Evolutionary conservation across 78 protist species (phyloP).

Genomic region (Emiliania huxleyi): DNA sequence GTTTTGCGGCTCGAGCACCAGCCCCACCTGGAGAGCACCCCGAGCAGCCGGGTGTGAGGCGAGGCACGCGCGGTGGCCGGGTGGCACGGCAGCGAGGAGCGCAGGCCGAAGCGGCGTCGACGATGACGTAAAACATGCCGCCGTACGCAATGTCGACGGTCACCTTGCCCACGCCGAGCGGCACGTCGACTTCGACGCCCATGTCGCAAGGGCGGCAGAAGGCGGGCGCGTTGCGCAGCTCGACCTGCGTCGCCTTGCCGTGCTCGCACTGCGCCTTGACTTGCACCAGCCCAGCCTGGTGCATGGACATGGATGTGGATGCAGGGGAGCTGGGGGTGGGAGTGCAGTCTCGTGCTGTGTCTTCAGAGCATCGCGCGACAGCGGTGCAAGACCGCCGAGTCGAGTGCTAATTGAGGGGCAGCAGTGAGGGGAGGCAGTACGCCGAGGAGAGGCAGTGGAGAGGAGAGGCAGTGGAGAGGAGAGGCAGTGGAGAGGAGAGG

Average conservation of each 20-base stretch:
- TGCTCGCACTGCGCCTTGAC: background rate
- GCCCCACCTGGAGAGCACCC: background rate
- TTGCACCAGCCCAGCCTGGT: background rate
- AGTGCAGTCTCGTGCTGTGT: no score
- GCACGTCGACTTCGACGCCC: background rate
- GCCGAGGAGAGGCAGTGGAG: no score
- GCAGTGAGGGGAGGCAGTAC: no score
- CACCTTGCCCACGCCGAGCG: background rate
- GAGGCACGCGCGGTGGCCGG: no score
- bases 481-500: no score
- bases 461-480: no score
- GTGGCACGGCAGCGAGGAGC: no score
- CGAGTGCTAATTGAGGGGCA: no score
- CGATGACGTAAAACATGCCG: slow-evolving; percentile 40
- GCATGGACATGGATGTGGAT: background rate
- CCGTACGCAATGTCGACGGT: slow-evolving; percentile 13
- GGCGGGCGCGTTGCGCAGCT: background rate
- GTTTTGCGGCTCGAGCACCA: background rate
- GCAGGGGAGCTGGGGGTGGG: no score
- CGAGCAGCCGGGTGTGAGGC: no score
- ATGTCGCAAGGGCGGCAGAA: background rate
- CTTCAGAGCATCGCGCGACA: no score
- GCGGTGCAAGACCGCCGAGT: no score
- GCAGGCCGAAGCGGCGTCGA: slow-evolving; percentile 8
- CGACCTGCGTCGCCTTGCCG: background rate